Evolutionary conservation across 176 grass and related monocot species (phyloP).

Genomic region (Cenchrus purpureus): DNA sequence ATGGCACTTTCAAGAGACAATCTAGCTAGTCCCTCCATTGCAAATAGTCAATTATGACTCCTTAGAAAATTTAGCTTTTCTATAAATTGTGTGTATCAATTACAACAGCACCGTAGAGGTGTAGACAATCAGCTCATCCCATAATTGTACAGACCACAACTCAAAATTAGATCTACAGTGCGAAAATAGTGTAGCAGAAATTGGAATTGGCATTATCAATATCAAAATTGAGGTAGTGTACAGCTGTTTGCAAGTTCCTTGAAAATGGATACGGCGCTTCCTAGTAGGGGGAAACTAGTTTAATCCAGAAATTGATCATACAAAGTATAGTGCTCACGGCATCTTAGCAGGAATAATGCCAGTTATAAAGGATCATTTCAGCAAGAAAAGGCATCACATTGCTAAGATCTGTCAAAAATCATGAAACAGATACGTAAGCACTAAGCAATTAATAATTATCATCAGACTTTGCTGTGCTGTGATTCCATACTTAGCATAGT

Average conservation of each 20-base stretch:
- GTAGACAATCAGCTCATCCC: background rate
- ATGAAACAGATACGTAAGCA: background rate
- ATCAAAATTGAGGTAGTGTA: background rate
- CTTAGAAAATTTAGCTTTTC: background rate
- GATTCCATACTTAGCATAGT: background rate
- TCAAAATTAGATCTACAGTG: background rate
- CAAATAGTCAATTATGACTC: background rate
- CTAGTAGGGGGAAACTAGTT: background rate
- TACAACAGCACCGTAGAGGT: background rate
- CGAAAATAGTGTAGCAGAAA: background rate
- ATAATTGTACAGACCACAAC: too few relatives aligned
- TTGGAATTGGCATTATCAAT: background rate
- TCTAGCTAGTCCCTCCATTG: background rate
- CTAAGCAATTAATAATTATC: background rate
- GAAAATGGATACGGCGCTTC: background rate
- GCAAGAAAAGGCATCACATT: background rate
- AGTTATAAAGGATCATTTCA: background rate
- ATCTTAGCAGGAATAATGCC: background rate
- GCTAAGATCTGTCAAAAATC: background rate
- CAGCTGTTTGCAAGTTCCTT: slow-evolving; percentile 8
- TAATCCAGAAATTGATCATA: background rate
- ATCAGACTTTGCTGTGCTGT: background rate
- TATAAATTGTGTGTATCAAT: background rate
- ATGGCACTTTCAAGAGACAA: slow-evolving; percentile 21
- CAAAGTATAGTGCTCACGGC: background rate